Percentiles rank a stretch among this genome's conserved stretches.
Evolutionary conservation across 139 green algal species (phyloP).

Genomic region (Chlamydomonas urium): DNA sequence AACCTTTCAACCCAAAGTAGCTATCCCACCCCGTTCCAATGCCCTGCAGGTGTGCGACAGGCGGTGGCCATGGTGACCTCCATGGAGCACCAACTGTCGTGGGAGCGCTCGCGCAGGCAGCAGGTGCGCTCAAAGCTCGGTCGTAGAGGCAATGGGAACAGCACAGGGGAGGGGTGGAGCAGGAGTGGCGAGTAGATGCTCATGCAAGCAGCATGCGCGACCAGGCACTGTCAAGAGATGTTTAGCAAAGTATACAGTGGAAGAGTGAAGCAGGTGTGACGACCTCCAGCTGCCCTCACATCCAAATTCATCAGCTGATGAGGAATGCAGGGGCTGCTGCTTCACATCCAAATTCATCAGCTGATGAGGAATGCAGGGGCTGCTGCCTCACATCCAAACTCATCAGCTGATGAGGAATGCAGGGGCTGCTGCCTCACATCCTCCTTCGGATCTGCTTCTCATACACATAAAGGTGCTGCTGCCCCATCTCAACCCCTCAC

Average conservation of each 20-base stretch:
- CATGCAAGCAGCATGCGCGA: background rate
- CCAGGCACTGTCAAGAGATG: background rate
- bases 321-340: background rate
- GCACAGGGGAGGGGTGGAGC: background rate
- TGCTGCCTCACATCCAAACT: background rate
- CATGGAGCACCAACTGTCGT: constrained; percentile 41
- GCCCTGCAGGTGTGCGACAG: constrained; percentile 35
- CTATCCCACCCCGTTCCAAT: no score
- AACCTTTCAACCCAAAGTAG: no score
- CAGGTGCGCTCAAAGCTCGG: constrained; percentile 14
- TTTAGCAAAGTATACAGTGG: background rate
- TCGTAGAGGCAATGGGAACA: background rate
- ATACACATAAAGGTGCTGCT: background rate
- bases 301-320: background rate
- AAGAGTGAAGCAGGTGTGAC: no score
- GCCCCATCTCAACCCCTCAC: background rate
- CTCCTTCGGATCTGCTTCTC: background rate
- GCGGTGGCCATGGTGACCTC: constrained; percentile 38
- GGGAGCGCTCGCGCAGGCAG: constrained; percentile 36
- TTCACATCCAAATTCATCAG: background rate
- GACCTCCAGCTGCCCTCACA: background rate
- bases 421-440: background rate
- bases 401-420: background rate
- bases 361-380: background rate
- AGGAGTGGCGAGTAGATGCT: background rate